Conservation (phyloP, 305 asterid species). For the Salvia sclarea region DNA sequence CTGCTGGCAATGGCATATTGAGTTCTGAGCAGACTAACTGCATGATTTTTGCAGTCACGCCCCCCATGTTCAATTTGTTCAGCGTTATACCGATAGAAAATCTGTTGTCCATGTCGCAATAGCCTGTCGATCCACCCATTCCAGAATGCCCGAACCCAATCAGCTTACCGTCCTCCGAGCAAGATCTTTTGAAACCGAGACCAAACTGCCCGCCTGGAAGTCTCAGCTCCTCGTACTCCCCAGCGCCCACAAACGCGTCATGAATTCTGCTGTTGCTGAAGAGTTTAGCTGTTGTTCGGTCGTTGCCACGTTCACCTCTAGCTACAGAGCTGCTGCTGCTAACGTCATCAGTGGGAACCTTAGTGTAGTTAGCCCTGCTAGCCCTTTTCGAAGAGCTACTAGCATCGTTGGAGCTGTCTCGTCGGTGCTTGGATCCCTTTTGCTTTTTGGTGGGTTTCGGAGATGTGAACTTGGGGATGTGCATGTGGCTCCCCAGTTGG, state of each 20-base stretch:
- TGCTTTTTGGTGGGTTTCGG: constrained; percentile 47
- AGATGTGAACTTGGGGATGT: constrained; percentile 66
- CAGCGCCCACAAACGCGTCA: constrained; percentile 75
- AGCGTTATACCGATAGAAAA: constrained; percentile 80
- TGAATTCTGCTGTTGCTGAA: constrained; percentile 61
- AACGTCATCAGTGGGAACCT: constrained; percentile 44
- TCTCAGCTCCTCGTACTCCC: constrained; percentile 65
- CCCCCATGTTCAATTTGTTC: constrained; percentile 82
- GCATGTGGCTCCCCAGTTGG: constrained; percentile 72
- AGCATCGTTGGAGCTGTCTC: constrained; percentile 22
- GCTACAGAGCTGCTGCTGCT: constrained; percentile 23
- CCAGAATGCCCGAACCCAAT: constrained; percentile 98
- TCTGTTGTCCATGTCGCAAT: constrained; percentile 65
- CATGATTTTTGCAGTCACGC: constrained; percentile 75
- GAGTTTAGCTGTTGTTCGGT: constrained; percentile 37
- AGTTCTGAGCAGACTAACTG: constrained; percentile 89
- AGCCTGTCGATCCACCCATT: constrained; percentile 90
- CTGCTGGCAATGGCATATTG: constrained; percentile 72
- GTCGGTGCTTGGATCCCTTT: constrained; percentile 31
- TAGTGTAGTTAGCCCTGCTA: constrained; percentile 38
- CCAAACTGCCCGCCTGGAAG: constrained; percentile 70
- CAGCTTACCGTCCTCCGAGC: constrained; percentile 59
- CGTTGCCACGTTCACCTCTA: constrained; percentile 5
- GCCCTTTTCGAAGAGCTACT: constrained; percentile 12
- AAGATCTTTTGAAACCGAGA: constrained; percentile 81